phyloP scores from a whole-genome alignment of 805 yeast genomes.

The Yamadazyma insecticola region DNA sequence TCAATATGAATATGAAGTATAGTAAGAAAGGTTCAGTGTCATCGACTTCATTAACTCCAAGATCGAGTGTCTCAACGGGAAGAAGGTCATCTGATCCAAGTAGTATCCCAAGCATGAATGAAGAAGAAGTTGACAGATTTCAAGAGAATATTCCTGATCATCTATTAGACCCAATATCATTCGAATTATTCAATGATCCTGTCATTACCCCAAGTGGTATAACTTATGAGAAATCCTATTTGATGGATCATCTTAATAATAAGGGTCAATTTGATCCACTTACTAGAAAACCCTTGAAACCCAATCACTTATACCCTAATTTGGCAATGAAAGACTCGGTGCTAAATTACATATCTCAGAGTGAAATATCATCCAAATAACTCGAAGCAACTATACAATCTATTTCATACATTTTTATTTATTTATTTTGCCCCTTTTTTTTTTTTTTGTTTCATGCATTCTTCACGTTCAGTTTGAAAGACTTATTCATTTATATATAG shows the following conservation, averaged over 20 bases:
- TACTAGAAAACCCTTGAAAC: constrained; percentile 29
- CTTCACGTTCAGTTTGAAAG: too few species aligned
- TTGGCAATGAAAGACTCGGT: constrained; percentile 36
- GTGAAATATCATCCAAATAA: too few species aligned
- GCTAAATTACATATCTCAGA: constrained; percentile 18
- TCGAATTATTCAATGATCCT: constrained; percentile 34
- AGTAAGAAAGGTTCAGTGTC: too few species aligned
- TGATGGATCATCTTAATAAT: constrained; percentile 29
- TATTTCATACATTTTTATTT: too few species aligned
- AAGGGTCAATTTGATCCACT: constrained; percentile 37
- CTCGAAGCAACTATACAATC: too few species aligned
- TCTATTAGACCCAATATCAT: constrained; percentile 36
- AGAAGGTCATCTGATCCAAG: not conserved
- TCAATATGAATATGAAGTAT: not conserved
- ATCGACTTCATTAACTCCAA: constrained; percentile 1
- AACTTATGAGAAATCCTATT: constrained; percentile 35
- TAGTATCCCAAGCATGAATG: not conserved
- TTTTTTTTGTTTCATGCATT: too few species aligned
- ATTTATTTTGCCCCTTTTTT: too few species aligned
- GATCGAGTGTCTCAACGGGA: not conserved
- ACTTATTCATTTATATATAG: too few species aligned
- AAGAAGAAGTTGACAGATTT: constrained; percentile 8
- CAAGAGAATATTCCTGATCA: constrained; percentile 36
- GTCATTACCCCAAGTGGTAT: constrained; percentile 43
- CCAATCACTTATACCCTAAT: constrained; percentile 36